Evolutionary conservation across 352 stramenopile species (phyloP).

Genomic region (Phytophthora multivora): DNA sequence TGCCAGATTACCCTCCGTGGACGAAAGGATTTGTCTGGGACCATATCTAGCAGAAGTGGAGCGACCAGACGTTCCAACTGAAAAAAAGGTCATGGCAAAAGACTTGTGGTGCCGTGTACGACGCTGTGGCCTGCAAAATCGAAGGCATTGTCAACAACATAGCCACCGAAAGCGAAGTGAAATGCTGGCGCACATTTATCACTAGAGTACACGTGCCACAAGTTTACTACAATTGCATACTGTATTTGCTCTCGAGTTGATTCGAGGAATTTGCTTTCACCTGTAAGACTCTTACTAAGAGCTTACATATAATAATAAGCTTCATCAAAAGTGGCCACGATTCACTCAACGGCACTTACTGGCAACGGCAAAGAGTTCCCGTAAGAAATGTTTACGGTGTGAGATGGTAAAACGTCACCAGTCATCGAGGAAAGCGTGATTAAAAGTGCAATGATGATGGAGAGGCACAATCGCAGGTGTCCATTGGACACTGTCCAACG

Average conservation of each 20-base stretch:
- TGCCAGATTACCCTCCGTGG: constrained; percentile 35
- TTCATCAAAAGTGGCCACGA: constrained; percentile 6
- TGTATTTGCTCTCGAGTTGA: background rate
- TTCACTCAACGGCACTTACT: constrained; percentile 1
- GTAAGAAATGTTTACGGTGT: background rate
- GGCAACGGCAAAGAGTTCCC: too few relatives aligned
- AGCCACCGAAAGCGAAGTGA: too few relatives aligned
- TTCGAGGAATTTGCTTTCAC: too few relatives aligned
- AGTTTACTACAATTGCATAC: background rate
- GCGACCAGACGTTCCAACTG: background rate
- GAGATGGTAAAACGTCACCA: background rate
- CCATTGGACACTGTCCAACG: background rate
- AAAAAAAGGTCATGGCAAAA: background rate
- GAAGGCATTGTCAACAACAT: too few relatives aligned
- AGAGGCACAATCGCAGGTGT: background rate
- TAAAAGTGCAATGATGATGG: background rate
- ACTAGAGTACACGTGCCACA: too few relatives aligned
- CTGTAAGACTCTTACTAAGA: too few relatives aligned
- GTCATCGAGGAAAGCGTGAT: background rate
- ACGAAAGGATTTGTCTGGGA: background rate
- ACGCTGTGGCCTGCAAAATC: background rate
- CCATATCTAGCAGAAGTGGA: background rate
- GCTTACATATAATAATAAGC: too few relatives aligned
- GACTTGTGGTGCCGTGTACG: background rate
- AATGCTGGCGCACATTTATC: too few relatives aligned